phyloP scores from a whole-genome alignment of 2,329 filamentous ascomycete genomes.

The Mycosphaerella arachidis region DNA sequence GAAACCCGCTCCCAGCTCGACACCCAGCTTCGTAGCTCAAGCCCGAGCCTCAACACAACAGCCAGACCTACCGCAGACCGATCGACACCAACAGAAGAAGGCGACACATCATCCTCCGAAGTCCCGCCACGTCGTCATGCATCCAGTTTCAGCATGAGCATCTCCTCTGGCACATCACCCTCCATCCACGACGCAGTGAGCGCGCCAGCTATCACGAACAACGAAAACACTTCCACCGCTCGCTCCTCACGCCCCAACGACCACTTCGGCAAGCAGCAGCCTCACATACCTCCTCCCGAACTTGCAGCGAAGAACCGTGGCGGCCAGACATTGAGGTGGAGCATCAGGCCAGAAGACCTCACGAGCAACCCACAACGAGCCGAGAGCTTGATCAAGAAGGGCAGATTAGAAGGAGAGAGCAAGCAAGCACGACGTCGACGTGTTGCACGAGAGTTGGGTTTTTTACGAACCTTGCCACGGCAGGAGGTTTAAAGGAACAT shows the following conservation, averaged over 20 bases:
- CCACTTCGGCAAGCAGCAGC: neutral
- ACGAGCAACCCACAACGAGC: conserved; percentile 3
- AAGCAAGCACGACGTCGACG: conserved; percentile 6
- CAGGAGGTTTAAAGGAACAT: neutral
- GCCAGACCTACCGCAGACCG: neutral
- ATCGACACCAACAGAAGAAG: neutral
- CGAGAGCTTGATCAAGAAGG: conserved; percentile 7
- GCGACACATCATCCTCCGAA: neutral
- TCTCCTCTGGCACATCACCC: neutral
- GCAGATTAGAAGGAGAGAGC: conserved; percentile 12
- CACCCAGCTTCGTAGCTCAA: neutral
- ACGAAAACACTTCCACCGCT: neutral
- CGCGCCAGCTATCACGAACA: neutral
- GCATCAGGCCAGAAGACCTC: neutral
- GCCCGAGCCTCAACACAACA: neutral
- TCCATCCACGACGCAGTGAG: neutral
- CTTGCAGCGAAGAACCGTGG: conserved; percentile 7
- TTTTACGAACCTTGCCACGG: conserved; percentile 7
- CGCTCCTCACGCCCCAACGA: neutral
- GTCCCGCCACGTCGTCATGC: neutral
- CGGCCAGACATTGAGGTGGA: conserved; percentile 12
- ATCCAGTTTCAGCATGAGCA: neutral
- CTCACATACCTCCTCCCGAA: neutral
- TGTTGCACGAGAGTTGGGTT: conserved; percentile 9
- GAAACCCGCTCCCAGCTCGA: neutral